Evolutionary conservation across 805 yeast genomes (phyloP), one percentile per base, ranked within the genome.

Genomic region (Ogataea henricii): DNA sequence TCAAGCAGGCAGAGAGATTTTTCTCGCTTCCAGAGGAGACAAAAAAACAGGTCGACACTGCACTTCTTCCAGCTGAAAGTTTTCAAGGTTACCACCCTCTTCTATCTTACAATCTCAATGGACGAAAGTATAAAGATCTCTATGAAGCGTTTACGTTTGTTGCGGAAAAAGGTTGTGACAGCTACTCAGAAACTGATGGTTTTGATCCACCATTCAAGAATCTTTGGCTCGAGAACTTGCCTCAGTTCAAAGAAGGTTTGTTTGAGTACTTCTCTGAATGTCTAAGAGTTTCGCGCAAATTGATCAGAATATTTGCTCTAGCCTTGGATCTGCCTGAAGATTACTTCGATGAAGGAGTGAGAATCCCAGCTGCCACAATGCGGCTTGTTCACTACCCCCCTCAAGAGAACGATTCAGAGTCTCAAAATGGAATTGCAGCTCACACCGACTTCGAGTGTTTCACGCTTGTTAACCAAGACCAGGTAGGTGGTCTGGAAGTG

Each of bases 401-500:
- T 6, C 69, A 65, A 39, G 51, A 47, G 10, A 53, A 51, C 21
- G 45, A 48, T 16, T 63, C 56, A 7, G 59, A 53, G 10, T 55
- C 57, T 21, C 65, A 59, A 49, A 56, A 60, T 32, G 69, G 70
- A 6, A 58, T 65, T 34, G 69, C 67, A 9, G 64, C 69, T 12
- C 70, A 66, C 45, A 66, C 69, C 2, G 70, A 66, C 45, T 59
- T 64, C 47, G 68, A 63, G 33, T 54, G 56, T 23, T 51, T 65
- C 39, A 66, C 69, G 1, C 48, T 66, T 32, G 57, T 66, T 32
- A 60, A 57, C 46, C 54, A 46, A n/a, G 58, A 45, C 9, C 21
- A 43, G 10, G 55, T 48, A 10, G 44, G 42, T 8, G 54, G 52
- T 3, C 34, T 49, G 4, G 45, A 49, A 30, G 49, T 49, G 9